Evolutionary conservation across 306 rosid species (phyloP).

Genomic region (Glycine latifolia): DNA sequence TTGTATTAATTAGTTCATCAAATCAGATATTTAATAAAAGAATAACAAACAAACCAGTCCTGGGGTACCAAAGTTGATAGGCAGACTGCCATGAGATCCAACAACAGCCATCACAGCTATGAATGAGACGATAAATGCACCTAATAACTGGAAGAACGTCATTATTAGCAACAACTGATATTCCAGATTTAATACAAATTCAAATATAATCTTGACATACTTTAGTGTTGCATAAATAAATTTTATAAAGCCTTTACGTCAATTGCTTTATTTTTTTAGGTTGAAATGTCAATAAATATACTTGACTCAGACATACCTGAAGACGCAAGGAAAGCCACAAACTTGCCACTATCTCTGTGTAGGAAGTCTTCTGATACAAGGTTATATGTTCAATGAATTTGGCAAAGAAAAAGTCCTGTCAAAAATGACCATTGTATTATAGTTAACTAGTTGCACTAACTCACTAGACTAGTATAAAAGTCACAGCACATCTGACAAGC

Average conservation of each 20-base stretch:
- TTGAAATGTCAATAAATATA: constrained; percentile 18
- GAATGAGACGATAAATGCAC: constrained; percentile 80
- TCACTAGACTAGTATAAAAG: constrained; percentile 17
- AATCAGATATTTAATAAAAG: constrained; percentile 44
- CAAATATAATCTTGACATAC: constrained; percentile 13
- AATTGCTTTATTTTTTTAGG: constrained; percentile 21
- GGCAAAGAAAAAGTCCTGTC: constrained; percentile 77
- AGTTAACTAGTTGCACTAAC: constrained; percentile 30
- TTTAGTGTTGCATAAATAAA: constrained; percentile 1
- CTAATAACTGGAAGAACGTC: constrained; percentile 75
- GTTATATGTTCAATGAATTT: constrained; percentile 69
- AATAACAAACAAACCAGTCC: constrained; percentile 76
- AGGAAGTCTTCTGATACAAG: constrained; percentile 91
- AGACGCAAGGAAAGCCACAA: constrained; percentile 98
- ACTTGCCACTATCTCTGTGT: constrained; percentile 90
- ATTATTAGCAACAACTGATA: constrained; percentile 40
- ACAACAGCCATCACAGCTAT: constrained; percentile 90
- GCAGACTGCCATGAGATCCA: constrained; percentile 75
- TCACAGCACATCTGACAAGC: constrained; percentile 23
- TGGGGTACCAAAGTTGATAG: constrained; percentile 82
- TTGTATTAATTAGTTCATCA: constrained; percentile 18
- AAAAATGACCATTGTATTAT: constrained; percentile 44
- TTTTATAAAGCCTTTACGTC: constrained; percentile 14
- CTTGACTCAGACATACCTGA: constrained; percentile 63
- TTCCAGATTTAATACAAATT: constrained; percentile 28